A percentile compares a stretch with the other conserved stretches of the same genome.
These are phyloP conservation scores for Pichia sporocuriosa DNA, from an alignment of 805 yeast species.

Conservation along the genomic window DNA sequence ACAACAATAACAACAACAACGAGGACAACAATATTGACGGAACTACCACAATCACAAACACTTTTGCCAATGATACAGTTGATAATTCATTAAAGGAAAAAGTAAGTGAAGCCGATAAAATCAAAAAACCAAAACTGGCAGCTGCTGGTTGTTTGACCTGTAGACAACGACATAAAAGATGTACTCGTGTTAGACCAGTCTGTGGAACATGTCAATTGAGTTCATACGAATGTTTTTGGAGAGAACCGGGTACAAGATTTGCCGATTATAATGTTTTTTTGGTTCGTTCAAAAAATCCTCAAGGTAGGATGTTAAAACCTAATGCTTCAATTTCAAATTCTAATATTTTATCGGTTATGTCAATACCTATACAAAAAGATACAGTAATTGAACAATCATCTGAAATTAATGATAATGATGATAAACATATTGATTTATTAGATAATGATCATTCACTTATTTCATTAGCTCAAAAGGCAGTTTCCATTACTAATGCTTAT, in stretches of 20 bases:
- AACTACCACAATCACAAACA: too few species aligned
- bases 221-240: conserved; percentile 7
- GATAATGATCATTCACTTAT: conserved; percentile 1
- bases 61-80: too few species aligned
- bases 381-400: neutral
- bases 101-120: too few species aligned
- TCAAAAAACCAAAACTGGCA: neutral
- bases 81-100: too few species aligned
- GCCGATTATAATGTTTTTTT: conserved; percentile 4
- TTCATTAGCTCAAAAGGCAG: conserved; percentile 6
- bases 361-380: too few species aligned
- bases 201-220: conserved; percentile 17
- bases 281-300: neutral
- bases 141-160: conserved; percentile 37
- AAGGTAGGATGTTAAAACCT: neutral
- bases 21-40: neutral
- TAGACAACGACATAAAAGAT: conserved; percentile 37
- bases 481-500: conserved; percentile 5
- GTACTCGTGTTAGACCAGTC: conserved; percentile 26
- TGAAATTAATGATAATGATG: neutral
- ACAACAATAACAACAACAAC: neutral
- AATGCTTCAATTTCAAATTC: neutral
- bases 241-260: conserved; percentile 7
- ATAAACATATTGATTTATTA: neutral
- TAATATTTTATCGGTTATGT: conserved; percentile 1